Base-by-base conservation (phyloP, 1,284 basidiomycete species). In the Amylostereum areolatum region DNA sequence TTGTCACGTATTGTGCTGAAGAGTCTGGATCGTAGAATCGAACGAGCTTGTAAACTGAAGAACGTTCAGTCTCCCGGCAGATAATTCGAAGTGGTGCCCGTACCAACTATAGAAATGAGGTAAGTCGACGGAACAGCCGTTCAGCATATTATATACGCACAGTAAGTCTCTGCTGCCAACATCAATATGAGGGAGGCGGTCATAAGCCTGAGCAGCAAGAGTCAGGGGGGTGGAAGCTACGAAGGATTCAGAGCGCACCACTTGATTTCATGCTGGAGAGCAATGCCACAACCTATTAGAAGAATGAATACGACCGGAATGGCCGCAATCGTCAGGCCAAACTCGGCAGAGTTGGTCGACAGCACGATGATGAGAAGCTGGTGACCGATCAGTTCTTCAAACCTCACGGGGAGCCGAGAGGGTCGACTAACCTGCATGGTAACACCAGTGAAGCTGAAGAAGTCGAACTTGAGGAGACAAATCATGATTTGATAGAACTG, bases 381-480 rank as follows among this genome's bases (percentile, higher is more conserved):
- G 10, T 18, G 18, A 18, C 18, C 18, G 18, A 18, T 18, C 18
- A 18, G 18, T 18, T 18, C 18, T 18, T 18, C 18, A 18, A 18
- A 18, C 18, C 18, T 18, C 18, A 18, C 18, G 18, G 18, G 18
- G 18, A 18, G 18, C 18, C 18, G 18, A 18, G 18, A 18, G 18
- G 18, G 18, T 18, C 18, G 18, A 50, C 69, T 51, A 53, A 81
- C 88, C 78, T 92, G 89, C 77, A 91, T 89, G 5, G 87, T 90
- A 34, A 91, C 85, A n/a, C 84, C 89, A 31, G 77, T 75, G 62
- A 92, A 91, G 65, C 78, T 83, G 69, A 91, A 91, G 66, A 91
- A 92, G 64, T 92, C 89, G 61, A 92, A 90, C 63, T 91, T 91
- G 58, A 92, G 77, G 41, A 92, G 74, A 61, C 88, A 90, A 47